Evolutionary conservation across 202 grass and related monocot genomes (phyloP), one percentile per base, ranked within the genome.

Genomic region (Setaria italica): DNA sequence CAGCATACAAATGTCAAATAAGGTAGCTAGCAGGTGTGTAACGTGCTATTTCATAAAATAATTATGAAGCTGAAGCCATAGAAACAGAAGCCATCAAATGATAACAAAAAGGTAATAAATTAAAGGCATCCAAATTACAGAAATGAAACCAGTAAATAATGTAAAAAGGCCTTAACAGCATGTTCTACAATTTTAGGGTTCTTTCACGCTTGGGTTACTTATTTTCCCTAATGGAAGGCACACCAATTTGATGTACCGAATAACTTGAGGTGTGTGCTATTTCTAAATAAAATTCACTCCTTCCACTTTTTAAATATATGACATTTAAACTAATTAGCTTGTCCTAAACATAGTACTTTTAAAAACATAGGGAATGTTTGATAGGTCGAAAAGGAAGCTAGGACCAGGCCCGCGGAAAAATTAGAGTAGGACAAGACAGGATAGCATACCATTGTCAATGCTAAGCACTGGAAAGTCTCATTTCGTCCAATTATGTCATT

Each of bases 401-500:
- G 64, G 65, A 78, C 37, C 87, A 72, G 62, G 70, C 6, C 16
- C 19, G 67, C 46, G 70, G 16, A 10, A 86, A 45, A 45, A 59
- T 13, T 14, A 17, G 51, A 87, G 53, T 32, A 43, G 3, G 37
- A 45, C 6, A 72, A 32, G 50, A 78, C 72, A 85, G 15, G 49
- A 79, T 77, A 59, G 6, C 88, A 75, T 96, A 99, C 97, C 97
- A 99, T 99, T 51, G 97, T 99, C 79, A 99, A 78, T 88, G 97
- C 97, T 91, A 99, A 91, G 85, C 97, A 99, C 55, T 99, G 94
- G 67, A 90, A 99, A 49, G 97, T 99, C 78, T 99, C 97, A 76
- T 99, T 99, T 84, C 97, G 97, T 47, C 97, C 97, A 68, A 99
- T 94, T 88, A 99, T 99, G 74, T 99, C 97, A 91, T 99, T 99